Base-by-base conservation (phyloP, 805 yeast species). In the Ogataea haglerorum region DNA sequence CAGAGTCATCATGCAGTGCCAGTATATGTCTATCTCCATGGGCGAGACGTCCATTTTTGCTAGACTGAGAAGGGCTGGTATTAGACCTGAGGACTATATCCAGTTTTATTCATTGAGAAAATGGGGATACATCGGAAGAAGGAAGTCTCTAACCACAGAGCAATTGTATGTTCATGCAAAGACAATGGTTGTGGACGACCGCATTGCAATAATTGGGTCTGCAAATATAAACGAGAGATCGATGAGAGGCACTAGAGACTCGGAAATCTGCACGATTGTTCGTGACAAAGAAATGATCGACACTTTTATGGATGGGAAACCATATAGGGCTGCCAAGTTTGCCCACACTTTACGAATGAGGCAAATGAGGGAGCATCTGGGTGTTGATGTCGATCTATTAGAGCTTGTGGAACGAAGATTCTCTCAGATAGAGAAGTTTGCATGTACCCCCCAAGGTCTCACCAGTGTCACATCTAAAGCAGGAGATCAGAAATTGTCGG, bases 181-280 rank as follows among this genome's bases (percentile, higher is more conserved):
- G 59, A 76, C 83, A 7, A 74, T 93, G 80, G 74, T 93, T 53
- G 96, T 84, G 9, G 99, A 93, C 65, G 99, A 93, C 56, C 73
- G 96, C 35, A 77, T 82, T 33, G 97, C 96, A 4, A 84, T 93
- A 31, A 90, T 93, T 55, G 99, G 99, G 2, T 87, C 96, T 56
- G 99, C 99, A 0, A 93, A 93, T 56, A 87, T 93, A 46, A 93
- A 93, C 57, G 99, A 93, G 61, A 75, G 99, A 54, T 91, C 98
- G 0, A 90, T 90, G 88, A 72, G 93, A 52, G 99, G 99, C 12
- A 71, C 73, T 15, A 74, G 99, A 59, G 99, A 93, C 58, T 89
- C 97, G 5, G 99, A 93, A 56, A 83, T 93, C 29, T 96, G 96
- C 3, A 87, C 90, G 1, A 65, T 91, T 40, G 79, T 93, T 5